Base-by-base conservation (phyloP, 1,139 yeast species). In the Spathaspora sp. region DNA sequence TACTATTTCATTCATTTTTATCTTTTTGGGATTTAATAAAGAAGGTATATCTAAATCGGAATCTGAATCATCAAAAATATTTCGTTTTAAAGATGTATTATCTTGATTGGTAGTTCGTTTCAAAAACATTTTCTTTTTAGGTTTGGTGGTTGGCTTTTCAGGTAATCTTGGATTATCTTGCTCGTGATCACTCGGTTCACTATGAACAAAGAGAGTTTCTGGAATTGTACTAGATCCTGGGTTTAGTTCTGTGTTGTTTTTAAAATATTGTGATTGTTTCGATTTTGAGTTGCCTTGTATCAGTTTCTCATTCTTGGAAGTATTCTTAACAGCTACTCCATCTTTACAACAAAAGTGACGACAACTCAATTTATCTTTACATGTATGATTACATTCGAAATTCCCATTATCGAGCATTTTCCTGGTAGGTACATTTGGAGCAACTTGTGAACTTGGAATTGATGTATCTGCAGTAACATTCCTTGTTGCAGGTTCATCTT, bases 311-410 rank as follows among this genome's bases (percentile, higher is more conserved):
- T 24, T 41, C 13, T 17, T 23, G 1, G 26, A 18, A 33, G 26
- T 16, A 24, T 16, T 9, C 25, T 45, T 41, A 6, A 43, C 40
- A 16, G 58, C 58, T 34, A 73, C 57, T 1, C 79, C 79, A 39
- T 70, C 74, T 37, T 68, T 65, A 47, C 80, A 75, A 44, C 80
- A 74, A 6, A 68, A 43, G 52, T 74, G 79, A 8, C 78, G 64
- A 48, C 79, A 74, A 43, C 38, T 57, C 1, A 50, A 36, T 50
- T 64, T 68, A 44, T 67, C 61, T 45, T 65, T 71, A 49, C 80
- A 76, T 2, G 56, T 44, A 49, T 76, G 80, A 37, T 64, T 58
- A 46, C 80, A 75, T 41, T 61, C 59, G 38, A 58, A 56, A 27
- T 60, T 64, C 1, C 71, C 72, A 48, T 64, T 63, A 3, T 56